phyloP scores from a whole-genome alignment of 257 asterid genomes.

The Jaltomata sinuosa region DNA sequence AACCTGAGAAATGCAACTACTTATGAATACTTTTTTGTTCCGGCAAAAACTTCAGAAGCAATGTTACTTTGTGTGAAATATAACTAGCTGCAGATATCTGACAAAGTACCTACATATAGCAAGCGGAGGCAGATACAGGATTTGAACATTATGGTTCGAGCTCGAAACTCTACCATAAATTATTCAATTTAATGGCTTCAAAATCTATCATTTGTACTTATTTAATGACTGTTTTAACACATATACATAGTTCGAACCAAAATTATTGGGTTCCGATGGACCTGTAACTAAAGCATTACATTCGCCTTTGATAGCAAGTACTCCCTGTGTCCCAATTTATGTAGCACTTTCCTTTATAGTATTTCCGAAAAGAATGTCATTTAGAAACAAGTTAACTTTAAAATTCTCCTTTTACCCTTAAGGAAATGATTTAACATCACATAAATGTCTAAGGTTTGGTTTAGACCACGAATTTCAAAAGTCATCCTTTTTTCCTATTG shows the following conservation, averaged over 20 bases:
- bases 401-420: background rate
- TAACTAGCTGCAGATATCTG: background rate
- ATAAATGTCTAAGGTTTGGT: background rate
- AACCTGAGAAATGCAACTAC: conserved; percentile 37
- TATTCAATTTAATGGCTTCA: background rate
- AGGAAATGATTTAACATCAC: background rate
- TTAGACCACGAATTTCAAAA: background rate
- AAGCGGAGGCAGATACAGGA: background rate
- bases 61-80: background rate
- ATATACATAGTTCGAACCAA: background rate
- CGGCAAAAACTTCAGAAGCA: background rate
- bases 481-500: background rate
- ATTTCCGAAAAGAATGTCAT: background rate
- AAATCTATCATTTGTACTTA: background rate
- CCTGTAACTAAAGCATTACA: background rate
- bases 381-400: background rate
- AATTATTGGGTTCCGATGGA: no score
- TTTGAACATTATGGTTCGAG: background rate
- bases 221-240: background rate
- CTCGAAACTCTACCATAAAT: background rate
- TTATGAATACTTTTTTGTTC: background rate
- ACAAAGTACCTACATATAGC: background rate
- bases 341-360: no score
- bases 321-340: background rate
- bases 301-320: background rate